Conservation (phyloP, 805 yeast species). For the Candida suzukii region DNA sequence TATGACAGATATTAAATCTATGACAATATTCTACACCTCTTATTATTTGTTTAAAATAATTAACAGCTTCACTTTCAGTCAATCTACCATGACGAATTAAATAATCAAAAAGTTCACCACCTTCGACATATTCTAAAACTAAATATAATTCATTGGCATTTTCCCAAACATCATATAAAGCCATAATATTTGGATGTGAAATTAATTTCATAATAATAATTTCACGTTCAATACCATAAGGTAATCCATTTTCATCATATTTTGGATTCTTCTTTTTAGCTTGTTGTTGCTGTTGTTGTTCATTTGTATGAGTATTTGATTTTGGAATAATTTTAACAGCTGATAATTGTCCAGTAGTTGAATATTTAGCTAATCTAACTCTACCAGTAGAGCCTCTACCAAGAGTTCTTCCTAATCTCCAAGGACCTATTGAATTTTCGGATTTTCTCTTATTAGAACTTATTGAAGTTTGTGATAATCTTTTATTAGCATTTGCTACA, state of each 20-base stretch:
- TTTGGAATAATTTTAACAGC: constrained; percentile 82
- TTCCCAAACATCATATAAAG: constrained; percentile 96
- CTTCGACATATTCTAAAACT: constrained; percentile 77
- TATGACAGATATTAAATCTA: constrained; percentile 71
- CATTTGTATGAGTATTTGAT: constrained; percentile 26
- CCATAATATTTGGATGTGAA: constrained; percentile 89
- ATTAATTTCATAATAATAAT: constrained; percentile 94
- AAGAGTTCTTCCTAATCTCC: constrained; percentile 72
- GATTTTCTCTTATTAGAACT: constrained; percentile 27
- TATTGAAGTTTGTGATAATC: constrained; percentile 35
- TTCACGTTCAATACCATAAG: constrained; percentile 95
- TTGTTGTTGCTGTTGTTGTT: constrained; percentile 7
- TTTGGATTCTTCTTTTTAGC: constrained; percentile 16
- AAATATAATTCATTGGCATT: constrained; percentile 81
- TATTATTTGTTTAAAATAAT: constrained; percentile 69
- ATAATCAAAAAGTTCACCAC: constrained; percentile 79
- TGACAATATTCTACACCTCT: constrained; percentile 79
- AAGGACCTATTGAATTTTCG: constrained; percentile 59
- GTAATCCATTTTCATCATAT: constrained; percentile 45
- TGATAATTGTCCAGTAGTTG: constrained; percentile 63
- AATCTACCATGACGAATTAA: constrained; percentile 66
- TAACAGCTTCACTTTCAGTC: constrained; percentile 66
- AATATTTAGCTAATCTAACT: constrained; percentile 67
- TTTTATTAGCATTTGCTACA: constrained; percentile 29
- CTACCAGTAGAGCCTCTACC: constrained; percentile 84